Base-by-base conservation (phyloP, 2,329 filamentous ascomycete species). In the Chaetomiaceae sp. region DNA sequence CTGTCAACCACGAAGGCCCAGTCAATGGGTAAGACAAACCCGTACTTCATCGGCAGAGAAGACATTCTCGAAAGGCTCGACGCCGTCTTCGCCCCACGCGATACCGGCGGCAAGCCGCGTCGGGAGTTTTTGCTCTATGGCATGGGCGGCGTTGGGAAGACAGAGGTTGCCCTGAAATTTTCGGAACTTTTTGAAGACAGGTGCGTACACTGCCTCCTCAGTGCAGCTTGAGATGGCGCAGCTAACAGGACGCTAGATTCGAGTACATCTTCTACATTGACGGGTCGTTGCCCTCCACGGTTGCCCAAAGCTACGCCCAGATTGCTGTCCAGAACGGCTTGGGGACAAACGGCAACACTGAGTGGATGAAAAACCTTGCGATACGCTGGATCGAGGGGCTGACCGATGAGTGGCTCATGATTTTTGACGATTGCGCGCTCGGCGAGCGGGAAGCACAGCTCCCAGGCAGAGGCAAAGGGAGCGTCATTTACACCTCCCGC, bases 91-190 rank as follows among this genome's bases (percentile, higher is more conserved):
- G 31, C 14, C 1, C 46, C 23, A 7, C 44, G 53, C 2, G 34
- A 51, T 4, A 16, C 52, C 1, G 38, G 44, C 16, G 48, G 37
- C 9, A 35, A 38, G n/a, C 44, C 50, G 0, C 30, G 60, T n/a
- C 49, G 57, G 4, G 52, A 63, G 5, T 62, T 62, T 17, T 45
- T 64, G 13, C 50, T 66, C 3, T 52, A 59, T 27, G 65, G 65
- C 0, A 58, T 65, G 49, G 59, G 61, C 2, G 65, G 66, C 6
- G 55, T 60, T 0, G 65, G 66, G 1, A 68, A 68, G 42, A 66
- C 63, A 0, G 61, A 67, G 16, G 63, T 64, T 8, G 63, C 59
- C 1, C 35, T 64, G 5, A 65, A 58, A 27, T 65, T 66, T 13
- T 47, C 55, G 0, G 59, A 66, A 9, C 30, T 40, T 4, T 23